These are phyloP conservation scores for Boletus huronensis DNA, from an alignment of 768 basidiomycete species.

Conservation along the genomic window DNA sequence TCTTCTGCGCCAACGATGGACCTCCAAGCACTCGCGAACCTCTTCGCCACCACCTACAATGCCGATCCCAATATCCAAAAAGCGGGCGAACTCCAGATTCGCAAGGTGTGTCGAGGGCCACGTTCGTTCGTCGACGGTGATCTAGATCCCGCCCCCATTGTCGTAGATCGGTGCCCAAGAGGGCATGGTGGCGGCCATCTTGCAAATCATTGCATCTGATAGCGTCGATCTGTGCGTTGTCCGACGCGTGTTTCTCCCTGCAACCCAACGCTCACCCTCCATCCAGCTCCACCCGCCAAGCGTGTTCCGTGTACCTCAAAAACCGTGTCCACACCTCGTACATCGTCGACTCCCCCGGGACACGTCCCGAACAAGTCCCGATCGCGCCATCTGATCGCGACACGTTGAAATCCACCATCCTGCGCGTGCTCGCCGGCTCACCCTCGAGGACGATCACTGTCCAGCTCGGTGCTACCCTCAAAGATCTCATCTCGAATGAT, in stretches of 20 bases:
- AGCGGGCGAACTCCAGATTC: conserved; percentile 81
- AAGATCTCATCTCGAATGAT: conserved; percentile 70
- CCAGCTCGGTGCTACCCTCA: conserved; percentile 72
- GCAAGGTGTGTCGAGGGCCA: conserved; percentile 51
- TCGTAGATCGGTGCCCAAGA: conserved; percentile 73
- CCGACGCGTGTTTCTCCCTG: conserved; percentile 32
- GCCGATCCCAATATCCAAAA: conserved; percentile 86
- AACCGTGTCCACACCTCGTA: conserved; percentile 79
- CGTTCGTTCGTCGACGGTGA: not conserved
- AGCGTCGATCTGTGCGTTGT: conserved; percentile 68
- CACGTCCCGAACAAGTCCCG: conserved; percentile 57
- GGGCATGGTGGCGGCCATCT: conserved; percentile 77
- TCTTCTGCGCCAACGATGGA: conserved; percentile 48
- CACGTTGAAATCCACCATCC: conserved; percentile 63
- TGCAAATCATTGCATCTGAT: conserved; percentile 82
- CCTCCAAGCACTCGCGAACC: conserved; percentile 67
- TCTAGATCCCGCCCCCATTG: not conserved
- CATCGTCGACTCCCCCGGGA: conserved; percentile 38
- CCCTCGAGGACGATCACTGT: conserved; percentile 66
- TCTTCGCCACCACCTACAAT: conserved; percentile 78
- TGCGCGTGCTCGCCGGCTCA: conserved; percentile 66
- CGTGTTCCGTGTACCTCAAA: conserved; percentile 85
- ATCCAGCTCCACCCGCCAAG: conserved; percentile 73
- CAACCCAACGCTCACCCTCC: not conserved
- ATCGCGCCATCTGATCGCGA: conserved; percentile 69